These are phyloP conservation scores for Pythium diclinum DNA, from an alignment of 352 stramenopile species.

Conservation along the genomic window DNA sequence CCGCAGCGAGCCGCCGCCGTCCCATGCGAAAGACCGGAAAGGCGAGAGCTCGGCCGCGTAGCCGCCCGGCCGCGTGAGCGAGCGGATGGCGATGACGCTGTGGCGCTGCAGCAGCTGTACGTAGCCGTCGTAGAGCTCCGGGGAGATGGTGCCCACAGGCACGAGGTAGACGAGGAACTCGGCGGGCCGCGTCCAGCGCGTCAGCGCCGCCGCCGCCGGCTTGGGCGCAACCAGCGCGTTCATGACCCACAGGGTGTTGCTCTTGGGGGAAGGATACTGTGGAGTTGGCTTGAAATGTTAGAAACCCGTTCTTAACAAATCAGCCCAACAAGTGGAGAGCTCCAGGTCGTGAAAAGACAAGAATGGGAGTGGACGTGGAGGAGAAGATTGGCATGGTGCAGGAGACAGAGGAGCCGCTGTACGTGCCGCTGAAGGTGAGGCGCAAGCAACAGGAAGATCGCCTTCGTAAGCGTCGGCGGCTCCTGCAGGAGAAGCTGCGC, in stretches of 20 bases:
- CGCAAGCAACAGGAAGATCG: slow-evolving; percentile 68
- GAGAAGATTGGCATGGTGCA: background rate
- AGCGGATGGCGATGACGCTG: slow-evolving; percentile 53
- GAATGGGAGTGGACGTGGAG: slow-evolving; percentile 5
- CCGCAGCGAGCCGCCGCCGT: slow-evolving; percentile 44
- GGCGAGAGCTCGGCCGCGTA: slow-evolving; percentile 81
- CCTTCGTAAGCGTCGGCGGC: slow-evolving; percentile 43
- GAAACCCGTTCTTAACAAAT: background rate
- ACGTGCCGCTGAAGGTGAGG: slow-evolving; percentile 78
- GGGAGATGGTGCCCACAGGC: slow-evolving; percentile 63
- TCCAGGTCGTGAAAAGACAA: background rate
- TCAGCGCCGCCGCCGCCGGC: slow-evolving; percentile 26
- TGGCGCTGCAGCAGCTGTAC: slow-evolving; percentile 55
- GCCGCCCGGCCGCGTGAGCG: slow-evolving; percentile 67
- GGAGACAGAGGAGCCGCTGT: slow-evolving; percentile 47
- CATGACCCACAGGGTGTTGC: slow-evolving; percentile 17
- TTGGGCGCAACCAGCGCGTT: slow-evolving; percentile 32
- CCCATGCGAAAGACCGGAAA: slow-evolving; percentile 73
- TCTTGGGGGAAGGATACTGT: slow-evolving; percentile 2
- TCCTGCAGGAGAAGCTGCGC: slow-evolving; percentile 51
- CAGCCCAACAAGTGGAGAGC: background rate
- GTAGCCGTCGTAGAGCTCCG: slow-evolving; percentile 58
- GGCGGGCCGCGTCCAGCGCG: slow-evolving; percentile 56
- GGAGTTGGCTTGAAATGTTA: background rate
- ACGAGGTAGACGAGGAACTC: slow-evolving; percentile 85